phyloP scores from a whole-genome alignment of 140 eudicot genomes.

The Senecio squalidus region DNA sequence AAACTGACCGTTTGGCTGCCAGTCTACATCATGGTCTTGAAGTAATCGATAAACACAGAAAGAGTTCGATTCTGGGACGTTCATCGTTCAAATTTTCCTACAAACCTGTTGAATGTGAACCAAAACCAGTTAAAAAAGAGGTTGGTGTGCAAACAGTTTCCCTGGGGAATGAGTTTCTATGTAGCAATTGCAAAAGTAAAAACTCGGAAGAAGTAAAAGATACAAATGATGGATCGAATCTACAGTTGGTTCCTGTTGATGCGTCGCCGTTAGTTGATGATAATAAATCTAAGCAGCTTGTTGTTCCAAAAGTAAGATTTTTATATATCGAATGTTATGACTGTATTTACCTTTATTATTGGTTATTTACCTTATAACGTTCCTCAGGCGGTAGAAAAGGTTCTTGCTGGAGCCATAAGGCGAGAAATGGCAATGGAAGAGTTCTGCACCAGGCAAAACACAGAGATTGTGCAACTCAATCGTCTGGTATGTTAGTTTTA shows the following conservation, averaged over 20 bases:
- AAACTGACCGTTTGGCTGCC: constrained; percentile 74
- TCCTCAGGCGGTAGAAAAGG: constrained; percentile 83
- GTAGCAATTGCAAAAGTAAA: constrained; percentile 63
- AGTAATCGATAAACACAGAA: constrained; percentile 53
- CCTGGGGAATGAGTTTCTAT: constrained; percentile 39
- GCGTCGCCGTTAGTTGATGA: constrained; percentile 42
- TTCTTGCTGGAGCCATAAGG: constrained; percentile 89
- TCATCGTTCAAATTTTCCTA: constrained; percentile 79
- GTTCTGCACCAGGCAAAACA: constrained; percentile 62
- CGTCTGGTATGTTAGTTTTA: constrained; percentile 62
- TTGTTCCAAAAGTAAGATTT: constrained; percentile 73
- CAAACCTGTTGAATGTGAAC: constrained; percentile 47
- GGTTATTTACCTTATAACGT: constrained; percentile 10
- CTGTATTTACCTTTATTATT: background rate
- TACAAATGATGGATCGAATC: constrained; percentile 27
- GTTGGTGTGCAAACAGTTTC: constrained; percentile 71
- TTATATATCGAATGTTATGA: background rate
- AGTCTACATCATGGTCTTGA: constrained; percentile 89
- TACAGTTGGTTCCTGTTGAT: constrained; percentile 63
- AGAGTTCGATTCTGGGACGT: constrained; percentile 51
- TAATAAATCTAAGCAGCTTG: constrained; percentile 45
- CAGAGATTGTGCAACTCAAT: constrained; percentile 80
- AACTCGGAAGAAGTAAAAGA: constrained; percentile 34
- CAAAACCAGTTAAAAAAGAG: constrained; percentile 48
- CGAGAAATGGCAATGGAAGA: constrained; percentile 96